These are phyloP conservation scores for Penicillium cataractarum DNA, from an alignment of 495 filamentous ascomycete species.

Conservation along the genomic window DNA sequence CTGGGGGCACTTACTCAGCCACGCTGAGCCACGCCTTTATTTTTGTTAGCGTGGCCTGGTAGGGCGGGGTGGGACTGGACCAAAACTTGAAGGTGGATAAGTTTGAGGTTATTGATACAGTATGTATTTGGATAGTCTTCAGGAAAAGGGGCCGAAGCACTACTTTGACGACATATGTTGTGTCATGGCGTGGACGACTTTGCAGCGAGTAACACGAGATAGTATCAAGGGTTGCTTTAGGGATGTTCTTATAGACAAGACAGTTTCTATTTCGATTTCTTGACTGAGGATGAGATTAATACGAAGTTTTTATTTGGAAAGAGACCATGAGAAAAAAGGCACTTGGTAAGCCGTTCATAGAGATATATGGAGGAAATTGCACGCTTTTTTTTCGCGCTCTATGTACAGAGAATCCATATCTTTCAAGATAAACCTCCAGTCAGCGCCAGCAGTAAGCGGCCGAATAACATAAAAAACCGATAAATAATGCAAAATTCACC, in stretches of 20 bases:
- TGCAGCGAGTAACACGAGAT: background rate
- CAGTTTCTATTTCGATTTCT: too few relatives aligned
- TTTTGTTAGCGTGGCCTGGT: conserved; percentile 3
- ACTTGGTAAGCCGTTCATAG: too few relatives aligned
- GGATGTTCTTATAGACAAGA: too few relatives aligned
- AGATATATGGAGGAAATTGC: conserved; percentile 1
- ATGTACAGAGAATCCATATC: conserved; percentile 20
- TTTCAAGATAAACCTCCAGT: background rate
- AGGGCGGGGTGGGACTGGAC: conserved; percentile 8
- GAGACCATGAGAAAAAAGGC: too few relatives aligned
- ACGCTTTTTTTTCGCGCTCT: conserved; percentile 1
- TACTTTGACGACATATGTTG: conserved; percentile 3
- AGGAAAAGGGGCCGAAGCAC: background rate
- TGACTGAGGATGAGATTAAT: background rate
- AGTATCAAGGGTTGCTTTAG: too few relatives aligned
- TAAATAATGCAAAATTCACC: background rate
- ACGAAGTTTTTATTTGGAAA: too few relatives aligned
- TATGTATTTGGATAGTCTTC: background rate
- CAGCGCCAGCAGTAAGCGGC: background rate
- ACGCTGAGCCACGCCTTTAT: conserved; percentile 12
- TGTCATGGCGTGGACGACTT: background rate
- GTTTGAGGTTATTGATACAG: background rate
- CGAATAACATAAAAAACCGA: background rate
- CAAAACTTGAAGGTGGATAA: background rate
- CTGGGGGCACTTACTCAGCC: conserved; percentile 3